phyloP scores from a whole-genome alignment of 345 rosid genomes.

The Cardamine chenopodiifolia region DNA sequence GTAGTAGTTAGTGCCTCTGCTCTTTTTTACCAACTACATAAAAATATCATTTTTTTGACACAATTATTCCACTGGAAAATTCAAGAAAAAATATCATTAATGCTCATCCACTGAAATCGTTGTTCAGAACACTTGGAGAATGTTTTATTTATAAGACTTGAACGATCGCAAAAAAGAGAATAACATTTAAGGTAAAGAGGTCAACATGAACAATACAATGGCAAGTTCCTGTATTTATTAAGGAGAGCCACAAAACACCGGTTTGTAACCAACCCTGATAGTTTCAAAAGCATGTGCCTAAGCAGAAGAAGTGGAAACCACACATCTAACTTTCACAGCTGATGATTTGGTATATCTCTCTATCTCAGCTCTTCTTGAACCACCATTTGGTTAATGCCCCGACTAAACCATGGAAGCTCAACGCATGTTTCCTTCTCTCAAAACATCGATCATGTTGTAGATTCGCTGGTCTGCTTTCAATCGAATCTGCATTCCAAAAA shows the following conservation, averaged over 20 bases:
- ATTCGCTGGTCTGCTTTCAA: constrained; percentile 69
- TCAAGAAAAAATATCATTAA: too few relatives aligned
- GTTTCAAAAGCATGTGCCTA: constrained; percentile 23
- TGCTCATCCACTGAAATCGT: neutral
- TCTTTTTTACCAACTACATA: neutral
- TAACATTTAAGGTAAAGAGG: constrained; percentile 10
- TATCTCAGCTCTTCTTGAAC: constrained; percentile 31
- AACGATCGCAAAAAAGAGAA: neutral
- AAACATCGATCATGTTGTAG: constrained; percentile 83
- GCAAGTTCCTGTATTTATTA: neutral
- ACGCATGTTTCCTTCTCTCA: constrained; percentile 78
- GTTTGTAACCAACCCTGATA: constrained; percentile 1
- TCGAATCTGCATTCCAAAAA: constrained; percentile 54
- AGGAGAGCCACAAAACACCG: neutral
- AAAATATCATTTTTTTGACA: neutral
- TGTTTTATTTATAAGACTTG: neutral
- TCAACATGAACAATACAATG: constrained; percentile 22
- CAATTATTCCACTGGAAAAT: neutral
- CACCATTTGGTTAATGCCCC: constrained; percentile 1
- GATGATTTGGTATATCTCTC: constrained; percentile 20
- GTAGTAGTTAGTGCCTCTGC: neutral
- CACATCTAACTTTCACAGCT: constrained; percentile 8
- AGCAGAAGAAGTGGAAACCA: constrained; percentile 17
- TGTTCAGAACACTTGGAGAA: neutral
- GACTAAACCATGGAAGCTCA: constrained; percentile 33